Conservation (phyloP, 164 flowering plant genomes). For the Annona cherimola region DNA sequence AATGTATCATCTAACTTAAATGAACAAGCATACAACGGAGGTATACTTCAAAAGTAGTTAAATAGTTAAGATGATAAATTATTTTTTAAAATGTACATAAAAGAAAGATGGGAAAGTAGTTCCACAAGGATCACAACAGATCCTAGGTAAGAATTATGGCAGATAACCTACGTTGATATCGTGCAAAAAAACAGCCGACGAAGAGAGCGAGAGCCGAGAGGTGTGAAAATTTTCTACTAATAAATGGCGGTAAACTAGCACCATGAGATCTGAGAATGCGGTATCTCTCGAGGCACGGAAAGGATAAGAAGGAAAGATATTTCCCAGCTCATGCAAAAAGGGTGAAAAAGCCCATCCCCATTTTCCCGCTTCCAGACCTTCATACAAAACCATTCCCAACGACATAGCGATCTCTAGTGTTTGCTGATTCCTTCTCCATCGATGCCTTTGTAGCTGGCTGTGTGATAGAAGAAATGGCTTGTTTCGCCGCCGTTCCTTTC, state of each 20-base stretch:
- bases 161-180: too few relatives aligned
- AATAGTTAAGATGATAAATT: too few relatives aligned
- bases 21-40: too few relatives aligned
- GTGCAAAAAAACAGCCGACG: too few relatives aligned
- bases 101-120: too few relatives aligned
- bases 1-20: too few relatives aligned
- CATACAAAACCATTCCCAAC: neutral
- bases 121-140: too few relatives aligned
- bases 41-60: too few relatives aligned
- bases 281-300: neutral
- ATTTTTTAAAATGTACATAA: too few relatives aligned
- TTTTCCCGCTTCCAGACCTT: neutral
- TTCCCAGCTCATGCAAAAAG: neutral
- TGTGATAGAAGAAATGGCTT: slow-evolving; percentile 38
- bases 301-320: neutral
- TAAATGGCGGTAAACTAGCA: neutral
- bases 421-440: neutral
- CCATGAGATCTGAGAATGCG: neutral
- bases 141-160: too few relatives aligned
- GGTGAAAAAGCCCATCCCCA: too few relatives aligned
- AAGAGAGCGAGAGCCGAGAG: neutral
- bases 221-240: neutral
- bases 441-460: neutral
- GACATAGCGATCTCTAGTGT: neutral
- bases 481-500: slow-evolving; percentile 43